A percentile compares a stretch with the other conserved stretches of the same genome.
phyloP scores from a whole-genome alignment of 768 basidiomycete genomes.

The Trametes coccinea region DNA sequence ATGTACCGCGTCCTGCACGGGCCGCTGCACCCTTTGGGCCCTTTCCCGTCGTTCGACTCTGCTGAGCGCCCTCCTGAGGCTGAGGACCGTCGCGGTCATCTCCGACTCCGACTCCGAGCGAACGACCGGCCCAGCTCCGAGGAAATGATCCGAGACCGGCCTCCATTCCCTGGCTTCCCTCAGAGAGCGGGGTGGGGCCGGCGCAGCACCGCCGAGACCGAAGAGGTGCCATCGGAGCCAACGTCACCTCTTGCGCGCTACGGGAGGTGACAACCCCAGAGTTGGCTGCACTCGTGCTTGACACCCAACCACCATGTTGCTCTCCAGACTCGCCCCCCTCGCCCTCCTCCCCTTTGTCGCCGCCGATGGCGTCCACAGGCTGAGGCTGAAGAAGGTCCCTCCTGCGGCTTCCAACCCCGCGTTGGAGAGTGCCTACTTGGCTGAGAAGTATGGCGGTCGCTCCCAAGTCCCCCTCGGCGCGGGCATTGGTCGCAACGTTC shows the following conservation, averaged over 20 bases:
- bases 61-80: background rate
- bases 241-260: constrained; percentile 15
- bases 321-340: constrained; percentile 43
- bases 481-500: constrained; percentile 65
- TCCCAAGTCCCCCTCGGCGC: constrained; percentile 66
- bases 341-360: constrained; percentile 49
- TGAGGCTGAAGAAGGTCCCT: constrained; percentile 88
- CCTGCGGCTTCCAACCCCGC: constrained; percentile 58
- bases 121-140: background rate
- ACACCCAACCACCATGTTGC: constrained; percentile 37
- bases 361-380: constrained; percentile 67
- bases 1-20: too few species aligned
- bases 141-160: too few species aligned
- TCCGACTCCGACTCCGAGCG: too few species aligned
- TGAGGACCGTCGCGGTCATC: too few species aligned
- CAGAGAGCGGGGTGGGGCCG: background rate
- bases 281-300: constrained; percentile 19
- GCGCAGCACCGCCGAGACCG: constrained; percentile 1
- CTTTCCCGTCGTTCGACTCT: background rate
- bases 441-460: constrained; percentile 88
- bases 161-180: too few species aligned
- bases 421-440: constrained; percentile 80
- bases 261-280: constrained; percentile 14
- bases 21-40: too few species aligned
- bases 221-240: background rate